These are phyloP conservation scores for Cladophialophora yegresii DNA, from an alignment of 2,329 filamentous ascomycete genomes.

Conservation along the genomic window DNA sequence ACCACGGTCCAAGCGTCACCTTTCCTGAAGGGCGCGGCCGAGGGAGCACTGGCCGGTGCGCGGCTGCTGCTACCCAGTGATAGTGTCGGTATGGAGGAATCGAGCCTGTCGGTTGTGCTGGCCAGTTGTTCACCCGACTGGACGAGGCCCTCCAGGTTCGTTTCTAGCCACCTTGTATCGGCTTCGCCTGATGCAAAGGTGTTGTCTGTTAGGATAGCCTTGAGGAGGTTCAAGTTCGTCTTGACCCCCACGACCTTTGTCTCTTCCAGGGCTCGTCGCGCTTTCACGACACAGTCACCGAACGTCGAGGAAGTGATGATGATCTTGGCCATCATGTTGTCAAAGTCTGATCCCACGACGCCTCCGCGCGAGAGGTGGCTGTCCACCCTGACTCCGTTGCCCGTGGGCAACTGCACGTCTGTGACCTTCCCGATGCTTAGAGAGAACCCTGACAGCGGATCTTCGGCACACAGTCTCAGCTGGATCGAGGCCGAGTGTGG, in stretches of 20 bases:
- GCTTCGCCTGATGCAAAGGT: conserved; percentile 54
- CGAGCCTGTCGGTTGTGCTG: conserved; percentile 13
- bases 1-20: conserved; percentile 61
- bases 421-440: conserved; percentile 63
- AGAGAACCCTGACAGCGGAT: conserved; percentile 55
- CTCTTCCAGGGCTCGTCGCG: conserved; percentile 58
- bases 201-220: conserved; percentile 55
- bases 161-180: conserved; percentile 62
- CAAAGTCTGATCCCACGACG: conserved; percentile 58
- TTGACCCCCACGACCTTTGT: conserved; percentile 59
- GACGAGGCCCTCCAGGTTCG: conserved; percentile 49
- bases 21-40: conserved; percentile 56
- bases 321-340: conserved; percentile 62
- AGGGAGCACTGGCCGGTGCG: conserved; percentile 27
- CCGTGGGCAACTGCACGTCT: conserved; percentile 56
- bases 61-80: conserved; percentile 12
- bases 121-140: conserved; percentile 38
- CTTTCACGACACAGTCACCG: conserved; percentile 56
- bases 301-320: conserved; percentile 59
- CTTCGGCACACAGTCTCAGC: conserved; percentile 60
- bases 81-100: conserved; percentile 8
- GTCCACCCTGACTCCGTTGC: conserved; percentile 61
- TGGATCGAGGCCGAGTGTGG: conserved; percentile 55
- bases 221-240: conserved; percentile 59
- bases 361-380: conserved; percentile 54